Evolutionary conservation across 129 eudicot species (phyloP).

Genomic region (Flaveria trinervia): DNA sequence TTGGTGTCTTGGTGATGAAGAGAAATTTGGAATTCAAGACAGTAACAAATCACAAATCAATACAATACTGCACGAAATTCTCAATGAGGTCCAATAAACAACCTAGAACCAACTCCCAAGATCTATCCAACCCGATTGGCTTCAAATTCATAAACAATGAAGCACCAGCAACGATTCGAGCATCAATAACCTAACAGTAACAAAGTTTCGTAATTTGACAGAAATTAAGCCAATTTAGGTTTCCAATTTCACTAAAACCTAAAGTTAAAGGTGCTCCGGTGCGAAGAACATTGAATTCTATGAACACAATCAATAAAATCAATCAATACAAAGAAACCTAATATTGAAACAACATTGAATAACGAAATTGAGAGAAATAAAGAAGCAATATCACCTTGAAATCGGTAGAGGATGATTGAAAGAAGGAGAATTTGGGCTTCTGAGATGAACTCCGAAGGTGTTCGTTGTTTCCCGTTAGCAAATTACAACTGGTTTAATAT

Average conservation of each 20-base stretch:
- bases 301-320: neutral
- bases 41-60: neutral
- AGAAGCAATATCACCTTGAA: slow-evolving; percentile 27
- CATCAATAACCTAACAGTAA: slow-evolving; percentile 15
- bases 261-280: neutral
- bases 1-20: neutral
- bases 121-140: slow-evolving; percentile 13
- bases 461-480: slow-evolving; percentile 23
- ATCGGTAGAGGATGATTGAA: neutral
- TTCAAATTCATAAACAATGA: slow-evolving; percentile 17
- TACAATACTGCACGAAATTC: slow-evolving; percentile 6
- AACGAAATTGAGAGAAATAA: neutral
- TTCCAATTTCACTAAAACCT: slow-evolving; percentile 16
- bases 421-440: slow-evolving; percentile 4
- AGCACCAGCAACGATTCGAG: neutral
- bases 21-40: neutral
- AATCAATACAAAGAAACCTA: neutral
- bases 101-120: slow-evolving; percentile 1
- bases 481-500: slow-evolving; percentile 7
- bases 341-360: slow-evolving; percentile 5
- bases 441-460: slow-evolving; percentile 16
- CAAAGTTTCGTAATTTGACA: neutral
- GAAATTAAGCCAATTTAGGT: neutral
- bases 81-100: neutral
- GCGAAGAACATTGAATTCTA: neutral